Conservation (phyloP, 441 rosid genomes). For the Erysimum cheiri region DNA sequence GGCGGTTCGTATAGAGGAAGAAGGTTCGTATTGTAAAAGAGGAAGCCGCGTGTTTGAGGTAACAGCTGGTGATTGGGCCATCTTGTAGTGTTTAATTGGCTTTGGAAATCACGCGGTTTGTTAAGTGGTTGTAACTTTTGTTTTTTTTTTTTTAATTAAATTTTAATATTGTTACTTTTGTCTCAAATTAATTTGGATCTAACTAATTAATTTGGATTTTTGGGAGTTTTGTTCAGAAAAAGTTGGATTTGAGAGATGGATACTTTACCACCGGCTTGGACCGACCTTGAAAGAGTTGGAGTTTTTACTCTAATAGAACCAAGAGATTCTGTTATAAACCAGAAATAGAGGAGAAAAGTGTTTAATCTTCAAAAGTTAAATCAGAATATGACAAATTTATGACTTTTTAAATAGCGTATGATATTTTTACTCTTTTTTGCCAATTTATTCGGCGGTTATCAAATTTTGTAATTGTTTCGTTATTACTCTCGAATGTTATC, state of each 20-base stretch:
- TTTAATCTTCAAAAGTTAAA: neutral
- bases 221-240: slow-evolving; percentile 15
- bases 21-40: neutral
- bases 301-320: slow-evolving; percentile 30
- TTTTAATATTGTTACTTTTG: slow-evolving; percentile 4
- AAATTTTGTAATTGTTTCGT: neutral
- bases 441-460: neutral
- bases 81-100: slow-evolving; percentile 33
- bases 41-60: slow-evolving; percentile 35
- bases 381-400: neutral
- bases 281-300: slow-evolving; percentile 32
- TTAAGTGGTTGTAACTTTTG: neutral
- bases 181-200: slow-evolving; percentile 17
- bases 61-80: slow-evolving; percentile 43
- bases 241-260: slow-evolving; percentile 23
- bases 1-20: slow-evolving; percentile 35
- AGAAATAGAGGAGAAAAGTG: neutral
- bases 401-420: neutral
- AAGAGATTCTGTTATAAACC: slow-evolving; percentile 34
- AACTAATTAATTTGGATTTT: slow-evolving; percentile 12
- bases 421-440: neutral
- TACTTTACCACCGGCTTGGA: slow-evolving; percentile 46
- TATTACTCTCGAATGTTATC: neutral
- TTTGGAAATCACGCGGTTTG: slow-evolving; percentile 41
- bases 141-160: neutral